Percentiles rank a stretch among this genome's conserved stretches.
Evolutionary conservation across 306 rosid genomes (phyloP).

Genomic region (Acacia acuminata): DNA sequence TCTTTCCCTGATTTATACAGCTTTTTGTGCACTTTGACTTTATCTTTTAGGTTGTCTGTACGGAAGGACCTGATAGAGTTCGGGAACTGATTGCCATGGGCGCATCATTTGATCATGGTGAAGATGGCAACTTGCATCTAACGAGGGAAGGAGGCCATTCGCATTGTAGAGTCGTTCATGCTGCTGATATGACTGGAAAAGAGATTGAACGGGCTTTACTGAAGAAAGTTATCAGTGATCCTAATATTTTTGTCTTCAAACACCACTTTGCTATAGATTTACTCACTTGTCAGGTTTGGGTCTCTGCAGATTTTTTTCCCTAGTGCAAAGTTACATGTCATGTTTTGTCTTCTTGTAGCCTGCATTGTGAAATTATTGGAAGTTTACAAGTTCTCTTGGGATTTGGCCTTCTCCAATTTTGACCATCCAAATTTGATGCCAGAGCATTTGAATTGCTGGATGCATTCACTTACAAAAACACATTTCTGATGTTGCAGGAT

Average conservation of each 20-base stretch:
- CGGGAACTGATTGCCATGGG: slow-evolving; percentile 93
- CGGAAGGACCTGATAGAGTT: slow-evolving; percentile 97
- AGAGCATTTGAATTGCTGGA: slow-evolving; percentile 23
- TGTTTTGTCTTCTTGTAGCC: not conserved
- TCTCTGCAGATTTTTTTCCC: slow-evolving; percentile 18
- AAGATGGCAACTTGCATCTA: slow-evolving; percentile 93
- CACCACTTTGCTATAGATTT: slow-evolving; percentile 95
- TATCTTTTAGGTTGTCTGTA: slow-evolving; percentile 85
- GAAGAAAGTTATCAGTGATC: slow-evolving; percentile 64
- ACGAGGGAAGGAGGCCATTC: slow-evolving; percentile 95
- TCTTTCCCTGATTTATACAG: slow-evolving; percentile 6
- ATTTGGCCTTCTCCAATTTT: slow-evolving; percentile 13
- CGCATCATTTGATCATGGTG: slow-evolving; percentile 87
- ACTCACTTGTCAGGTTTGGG: slow-evolving; percentile 79
- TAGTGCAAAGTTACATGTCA: slow-evolving; percentile 3
- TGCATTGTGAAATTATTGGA: slow-evolving; percentile 20
- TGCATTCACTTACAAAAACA: slow-evolving; percentile 33
- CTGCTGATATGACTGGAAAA: slow-evolving; percentile 96
- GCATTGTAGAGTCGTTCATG: slow-evolving; percentile 86
- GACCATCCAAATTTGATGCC: slow-evolving; percentile 7
- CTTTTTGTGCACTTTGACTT: slow-evolving; percentile 20
- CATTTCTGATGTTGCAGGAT: slow-evolving; percentile 54
- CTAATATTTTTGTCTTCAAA: slow-evolving; percentile 77
- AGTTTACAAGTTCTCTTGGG: slow-evolving; percentile 1
- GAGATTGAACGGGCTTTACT: slow-evolving; percentile 88